Conservation (phyloP, 2,329 filamentous ascomycete species). For the Elsinoe australis region DNA sequence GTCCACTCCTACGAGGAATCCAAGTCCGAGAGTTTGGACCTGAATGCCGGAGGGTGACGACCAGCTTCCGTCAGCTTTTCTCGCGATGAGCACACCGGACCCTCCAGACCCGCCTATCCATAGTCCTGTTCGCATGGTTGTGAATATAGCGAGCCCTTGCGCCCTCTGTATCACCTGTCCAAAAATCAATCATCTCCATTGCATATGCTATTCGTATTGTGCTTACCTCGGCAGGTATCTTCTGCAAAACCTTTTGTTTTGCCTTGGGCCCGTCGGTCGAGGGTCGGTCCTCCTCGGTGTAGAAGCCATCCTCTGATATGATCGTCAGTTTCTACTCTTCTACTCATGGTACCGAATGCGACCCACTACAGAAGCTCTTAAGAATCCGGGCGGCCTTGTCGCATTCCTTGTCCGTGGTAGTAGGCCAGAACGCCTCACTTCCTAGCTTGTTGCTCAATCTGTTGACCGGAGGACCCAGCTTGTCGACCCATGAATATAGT, state of each 20-base stretch:
- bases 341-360: too few species aligned
- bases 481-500: slow-evolving; percentile 59
- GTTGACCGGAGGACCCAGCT: slow-evolving; percentile 64
- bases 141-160: slow-evolving; percentile 86
- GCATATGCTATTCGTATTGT: not conserved
- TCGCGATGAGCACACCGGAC: slow-evolving; percentile 76
- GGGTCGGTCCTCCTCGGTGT: slow-evolving; percentile 47
- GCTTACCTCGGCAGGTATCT: slow-evolving; percentile 61
- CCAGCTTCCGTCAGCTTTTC: slow-evolving; percentile 81
- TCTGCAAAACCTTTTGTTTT: slow-evolving; percentile 62
- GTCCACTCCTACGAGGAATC: slow-evolving; percentile 85
- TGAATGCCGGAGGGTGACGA: slow-evolving; percentile 85
- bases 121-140: slow-evolving; percentile 85
- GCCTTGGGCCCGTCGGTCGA: slow-evolving; percentile 45
- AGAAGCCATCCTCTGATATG: slow-evolving; percentile 57
- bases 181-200: not conserved
- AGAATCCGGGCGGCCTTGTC: slow-evolving; percentile 87
- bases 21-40: slow-evolving; percentile 79
- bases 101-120: slow-evolving; percentile 90
- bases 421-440: slow-evolving; percentile 76
- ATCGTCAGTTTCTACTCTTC: too few species aligned
- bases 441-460: slow-evolving; percentile 73
- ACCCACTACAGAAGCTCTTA: slow-evolving; percentile 79
- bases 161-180: slow-evolving; percentile 75
- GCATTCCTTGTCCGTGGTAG: slow-evolving; percentile 76